phyloP scores from a whole-genome alignment of 331 rosid genomes.

The Acacia pycnantha region DNA sequence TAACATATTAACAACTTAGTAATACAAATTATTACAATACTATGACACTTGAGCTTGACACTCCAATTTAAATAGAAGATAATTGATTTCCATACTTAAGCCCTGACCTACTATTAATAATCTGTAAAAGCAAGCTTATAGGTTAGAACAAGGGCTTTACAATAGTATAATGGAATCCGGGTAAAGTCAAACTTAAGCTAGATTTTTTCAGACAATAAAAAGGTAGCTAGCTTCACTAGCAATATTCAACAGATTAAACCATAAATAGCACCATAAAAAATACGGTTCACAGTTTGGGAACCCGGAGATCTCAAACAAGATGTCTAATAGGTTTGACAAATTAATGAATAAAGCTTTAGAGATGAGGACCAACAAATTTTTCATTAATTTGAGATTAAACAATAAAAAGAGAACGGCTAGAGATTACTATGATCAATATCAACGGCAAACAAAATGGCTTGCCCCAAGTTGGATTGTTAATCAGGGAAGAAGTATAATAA shows the following conservation, averaged over 20 bases:
- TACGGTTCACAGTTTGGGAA: background rate
- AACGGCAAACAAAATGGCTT: background rate
- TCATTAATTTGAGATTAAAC: background rate
- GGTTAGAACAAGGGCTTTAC: conserved; percentile 13
- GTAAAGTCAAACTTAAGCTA: background rate
- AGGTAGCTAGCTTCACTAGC: background rate
- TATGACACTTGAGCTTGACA: conserved; percentile 12
- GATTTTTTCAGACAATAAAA: background rate
- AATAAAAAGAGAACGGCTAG: background rate
- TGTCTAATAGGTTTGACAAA: background rate
- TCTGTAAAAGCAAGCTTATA: background rate
- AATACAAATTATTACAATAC: conserved; percentile 16
- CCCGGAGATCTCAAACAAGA: background rate
- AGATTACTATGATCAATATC: background rate
- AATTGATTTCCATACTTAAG: background rate
- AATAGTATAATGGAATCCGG: background rate
- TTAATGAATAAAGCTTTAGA: background rate
- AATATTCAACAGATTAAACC: background rate
- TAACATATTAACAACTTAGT: background rate
- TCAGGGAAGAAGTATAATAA: background rate
- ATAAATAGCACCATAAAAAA: background rate
- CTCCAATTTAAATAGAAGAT: conserved; percentile 3
- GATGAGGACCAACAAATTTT: background rate
- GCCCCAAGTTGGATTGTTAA: background rate
- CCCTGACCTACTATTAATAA: background rate